phyloP scores from a whole-genome alignment of 345 rosid genomes.

The Moricandia arvensis region DNA sequence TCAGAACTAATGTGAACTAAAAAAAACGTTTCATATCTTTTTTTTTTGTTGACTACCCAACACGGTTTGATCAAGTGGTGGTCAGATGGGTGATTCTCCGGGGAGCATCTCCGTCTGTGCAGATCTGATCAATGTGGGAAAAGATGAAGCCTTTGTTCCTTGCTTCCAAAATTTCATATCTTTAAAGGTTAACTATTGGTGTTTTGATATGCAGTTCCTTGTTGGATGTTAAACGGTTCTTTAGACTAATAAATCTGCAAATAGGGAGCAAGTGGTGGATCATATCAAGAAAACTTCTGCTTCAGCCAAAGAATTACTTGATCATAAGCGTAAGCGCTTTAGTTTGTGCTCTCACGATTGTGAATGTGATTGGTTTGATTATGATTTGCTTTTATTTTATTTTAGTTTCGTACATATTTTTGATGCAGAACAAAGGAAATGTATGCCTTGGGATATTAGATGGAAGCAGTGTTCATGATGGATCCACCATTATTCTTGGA shows the following conservation, averaged over 20 bases:
- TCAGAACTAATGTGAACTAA: background rate
- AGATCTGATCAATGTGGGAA: too few relatives aligned
- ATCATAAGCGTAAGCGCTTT: constrained; percentile 61
- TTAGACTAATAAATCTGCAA: constrained; percentile 78
- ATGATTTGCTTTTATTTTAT: background rate
- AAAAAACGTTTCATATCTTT: background rate
- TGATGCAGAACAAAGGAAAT: constrained; percentile 71
- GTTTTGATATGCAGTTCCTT: constrained; percentile 53
- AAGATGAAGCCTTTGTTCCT: too few relatives aligned
- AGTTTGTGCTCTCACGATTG: background rate
- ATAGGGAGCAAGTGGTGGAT: constrained; percentile 91
- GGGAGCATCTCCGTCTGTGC: too few relatives aligned
- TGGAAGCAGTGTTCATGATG: constrained; percentile 77
- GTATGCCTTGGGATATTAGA: constrained; percentile 90
- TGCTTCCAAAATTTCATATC: background rate
- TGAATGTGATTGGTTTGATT: background rate
- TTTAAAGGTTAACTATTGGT: background rate
- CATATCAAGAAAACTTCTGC: constrained; percentile 52
- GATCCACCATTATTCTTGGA: constrained; percentile 79
- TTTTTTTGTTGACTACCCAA: too few relatives aligned
- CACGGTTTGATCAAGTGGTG: too few relatives aligned
- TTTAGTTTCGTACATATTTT: background rate
- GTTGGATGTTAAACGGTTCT: constrained; percentile 55
- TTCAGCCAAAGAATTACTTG: constrained; percentile 82
- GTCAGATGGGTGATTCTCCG: too few relatives aligned